Evolutionary conservation across 148 eudicot species (phyloP).

Genomic region (Rhododendron mucronatum): DNA sequence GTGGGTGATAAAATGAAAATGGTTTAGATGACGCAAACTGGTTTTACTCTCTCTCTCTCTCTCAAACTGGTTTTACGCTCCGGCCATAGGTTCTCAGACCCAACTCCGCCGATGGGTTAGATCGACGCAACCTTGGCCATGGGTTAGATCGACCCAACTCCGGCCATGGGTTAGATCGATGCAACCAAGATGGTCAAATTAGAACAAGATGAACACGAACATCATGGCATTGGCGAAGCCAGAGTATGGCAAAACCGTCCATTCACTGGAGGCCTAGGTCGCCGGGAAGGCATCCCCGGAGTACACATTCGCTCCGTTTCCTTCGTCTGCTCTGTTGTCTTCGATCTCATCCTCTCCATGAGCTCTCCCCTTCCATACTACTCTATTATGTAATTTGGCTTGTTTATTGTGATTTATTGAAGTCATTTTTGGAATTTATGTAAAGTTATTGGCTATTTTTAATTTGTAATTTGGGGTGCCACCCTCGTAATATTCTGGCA

Average conservation of each 20-base stretch:
- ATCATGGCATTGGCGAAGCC: not conserved
- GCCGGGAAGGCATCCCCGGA: not conserved
- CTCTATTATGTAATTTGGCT: not conserved
- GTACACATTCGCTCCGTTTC: slow-evolving; percentile 21
- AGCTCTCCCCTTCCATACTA: not conserved
- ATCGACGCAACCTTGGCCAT: too few relatives aligned
- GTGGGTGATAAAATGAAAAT: too few relatives aligned
- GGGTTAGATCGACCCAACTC: too few relatives aligned
- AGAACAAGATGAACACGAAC: not conserved
- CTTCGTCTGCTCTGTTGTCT: slow-evolving; percentile 47
- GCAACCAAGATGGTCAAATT: too few relatives aligned
- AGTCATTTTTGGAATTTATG: not conserved
- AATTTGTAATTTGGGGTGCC: too few relatives aligned
- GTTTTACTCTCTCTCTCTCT: too few relatives aligned
- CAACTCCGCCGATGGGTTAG: too few relatives aligned
- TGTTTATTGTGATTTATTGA: not conserved
- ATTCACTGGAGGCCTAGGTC: not conserved
- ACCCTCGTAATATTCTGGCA: too few relatives aligned
- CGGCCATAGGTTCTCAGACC: too few relatives aligned
- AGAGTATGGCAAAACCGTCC: not conserved
- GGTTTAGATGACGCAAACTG: too few relatives aligned
- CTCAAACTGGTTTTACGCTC: not conserved
- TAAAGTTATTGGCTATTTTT: too few relatives aligned
- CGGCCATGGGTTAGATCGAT: too few relatives aligned
- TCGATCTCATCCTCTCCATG: slow-evolving; percentile 57